Conservation (phyloP, 2,329 filamentous ascomycete species). For the Coleophoma cylindrospora region DNA sequence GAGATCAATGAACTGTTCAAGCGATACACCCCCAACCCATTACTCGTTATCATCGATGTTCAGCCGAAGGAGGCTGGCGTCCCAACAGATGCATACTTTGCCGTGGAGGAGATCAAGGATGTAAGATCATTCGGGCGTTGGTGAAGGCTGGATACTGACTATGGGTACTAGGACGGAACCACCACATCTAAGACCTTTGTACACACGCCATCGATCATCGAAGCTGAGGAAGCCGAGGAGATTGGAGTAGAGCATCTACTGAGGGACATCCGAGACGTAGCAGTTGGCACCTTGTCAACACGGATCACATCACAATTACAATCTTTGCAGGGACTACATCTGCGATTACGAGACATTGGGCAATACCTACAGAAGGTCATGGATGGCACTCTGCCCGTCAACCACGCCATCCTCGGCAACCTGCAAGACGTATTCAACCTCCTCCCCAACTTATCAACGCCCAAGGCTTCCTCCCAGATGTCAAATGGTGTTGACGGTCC, state of each 20-base stretch:
- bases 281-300: conserved; percentile 92
- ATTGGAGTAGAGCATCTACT: conserved; percentile 98
- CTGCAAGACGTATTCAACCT: conserved; percentile 99
- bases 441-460: conserved; percentile 88
- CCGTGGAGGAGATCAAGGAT: conserved; percentile 99
- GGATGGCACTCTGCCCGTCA: conserved; percentile 86
- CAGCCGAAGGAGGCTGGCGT: conserved; percentile 97
- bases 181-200: conserved; percentile 97
- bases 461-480: conserved; percentile 57
- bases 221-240: conserved; percentile 97
- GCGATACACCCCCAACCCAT: conserved; percentile 92
- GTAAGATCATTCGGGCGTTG: conserved; percentile 45
- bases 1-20: conserved; percentile 99
- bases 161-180: conserved; percentile 74
- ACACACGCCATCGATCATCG: conserved; percentile 96
- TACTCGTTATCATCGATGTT: conserved; percentile 97
- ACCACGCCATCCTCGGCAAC: conserved; percentile 95
- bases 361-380: conserved; percentile 94
- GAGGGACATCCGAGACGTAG: conserved; percentile 96
- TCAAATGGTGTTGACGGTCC: conserved; percentile 38
- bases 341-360: conserved; percentile 91
- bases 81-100: conserved; percentile 97
- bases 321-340: conserved; percentile 91
- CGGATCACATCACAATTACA: conserved; percentile 97
- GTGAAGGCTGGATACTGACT: conserved; percentile 7